phyloP scores from a whole-genome alignment of 108 stramenopile genomes.

The Craspedostauros australis region DNA sequence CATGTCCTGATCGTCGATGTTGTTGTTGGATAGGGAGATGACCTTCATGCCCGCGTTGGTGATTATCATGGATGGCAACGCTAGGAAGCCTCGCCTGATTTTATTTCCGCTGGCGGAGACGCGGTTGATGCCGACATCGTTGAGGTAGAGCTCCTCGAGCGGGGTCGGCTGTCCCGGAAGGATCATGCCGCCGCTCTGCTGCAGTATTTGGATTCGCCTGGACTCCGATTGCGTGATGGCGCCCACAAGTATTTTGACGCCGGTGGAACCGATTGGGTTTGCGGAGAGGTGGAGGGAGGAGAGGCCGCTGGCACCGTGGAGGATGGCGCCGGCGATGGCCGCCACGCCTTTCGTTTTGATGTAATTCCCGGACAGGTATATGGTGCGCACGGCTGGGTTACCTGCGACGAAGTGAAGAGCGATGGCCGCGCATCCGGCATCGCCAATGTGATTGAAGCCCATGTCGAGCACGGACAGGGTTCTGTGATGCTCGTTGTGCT shows the following conservation, averaged over 20 bases:
- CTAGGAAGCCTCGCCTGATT: constrained; percentile 43
- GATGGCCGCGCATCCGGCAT: constrained; percentile 60
- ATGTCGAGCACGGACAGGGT: constrained; percentile 60
- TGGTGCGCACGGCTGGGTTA: constrained; percentile 50
- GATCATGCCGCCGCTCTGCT: constrained; percentile 13
- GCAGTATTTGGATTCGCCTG: constrained; percentile 15
- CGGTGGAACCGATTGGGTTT: constrained; percentile 51
- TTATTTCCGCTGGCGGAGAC: too few relatives aligned
- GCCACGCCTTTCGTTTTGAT: constrained; percentile 52
- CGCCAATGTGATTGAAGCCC: constrained; percentile 74
- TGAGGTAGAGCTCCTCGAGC: constrained; percentile 55
- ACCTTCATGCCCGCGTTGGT: constrained; percentile 51
- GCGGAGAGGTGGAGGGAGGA: constrained; percentile 60
- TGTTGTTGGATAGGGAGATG: constrained; percentile 56
- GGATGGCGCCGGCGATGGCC: constrained; percentile 56
- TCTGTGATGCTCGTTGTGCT: constrained; percentile 46
- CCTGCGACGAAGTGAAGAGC: constrained; percentile 47
- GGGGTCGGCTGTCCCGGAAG: constrained; percentile 10
- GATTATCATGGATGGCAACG: constrained; percentile 62
- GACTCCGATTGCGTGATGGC: constrained; percentile 62
- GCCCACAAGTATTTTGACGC: constrained; percentile 54
- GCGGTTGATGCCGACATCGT: too few relatives aligned
- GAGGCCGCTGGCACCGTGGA: constrained; percentile 57
- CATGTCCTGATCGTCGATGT: constrained; percentile 56
- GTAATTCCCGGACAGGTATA: constrained; percentile 66